Evolutionary conservation across 768 basidiomycete species (phyloP), one percentile per base, ranked within the genome.

Genomic region (Solioccasus polychromus): DNA sequence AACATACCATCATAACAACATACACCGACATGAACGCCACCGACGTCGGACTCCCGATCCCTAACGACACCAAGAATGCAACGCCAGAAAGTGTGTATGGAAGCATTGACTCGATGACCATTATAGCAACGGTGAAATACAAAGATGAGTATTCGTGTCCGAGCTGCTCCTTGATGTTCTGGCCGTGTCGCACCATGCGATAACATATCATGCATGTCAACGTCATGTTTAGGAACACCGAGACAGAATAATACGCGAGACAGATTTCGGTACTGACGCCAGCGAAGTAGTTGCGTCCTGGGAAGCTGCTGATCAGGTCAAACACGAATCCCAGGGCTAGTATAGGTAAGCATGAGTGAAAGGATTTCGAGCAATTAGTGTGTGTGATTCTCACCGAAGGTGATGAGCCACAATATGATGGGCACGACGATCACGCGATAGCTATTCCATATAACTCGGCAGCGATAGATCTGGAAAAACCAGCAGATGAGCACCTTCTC

Each of bases 381-480:
- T 5, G 3, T 10, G 8, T 8, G 22, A 28, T 19, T 3, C 58
- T 45, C 30, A 64, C 62, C 36, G 3, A 64, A 44, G 15, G 57
- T 54, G 26, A 30, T 19, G 11, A 56, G 1, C 64, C 62, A 64
- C 15, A 67, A n/a, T 34, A 52, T 19, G 22, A 38, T 10, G 20
- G 63, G 63, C 10, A 51, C 9, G 12, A 53, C 2, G 17, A 58
- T 24, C 18, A 35, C 48, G 6, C 23, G 29, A 39, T 48, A 19
- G 31, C 30, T 53, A 24, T 58, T 31, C 67, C 68, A 73, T 28
- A 73, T 45, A 20, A 71, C 47, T 28, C 50, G 65, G 52, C 69
- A 70, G 22, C 71, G 73, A 44, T 70, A 61, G 15, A 74, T 60
- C 73, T 74, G 39, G 19, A 68, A 47, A 36, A 39, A 8, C 30